These are phyloP conservation scores for Pseudozyma tsukubaensis DNA, from an alignment of 1,284 basidiomycete genomes.

Conservation along the genomic window DNA sequence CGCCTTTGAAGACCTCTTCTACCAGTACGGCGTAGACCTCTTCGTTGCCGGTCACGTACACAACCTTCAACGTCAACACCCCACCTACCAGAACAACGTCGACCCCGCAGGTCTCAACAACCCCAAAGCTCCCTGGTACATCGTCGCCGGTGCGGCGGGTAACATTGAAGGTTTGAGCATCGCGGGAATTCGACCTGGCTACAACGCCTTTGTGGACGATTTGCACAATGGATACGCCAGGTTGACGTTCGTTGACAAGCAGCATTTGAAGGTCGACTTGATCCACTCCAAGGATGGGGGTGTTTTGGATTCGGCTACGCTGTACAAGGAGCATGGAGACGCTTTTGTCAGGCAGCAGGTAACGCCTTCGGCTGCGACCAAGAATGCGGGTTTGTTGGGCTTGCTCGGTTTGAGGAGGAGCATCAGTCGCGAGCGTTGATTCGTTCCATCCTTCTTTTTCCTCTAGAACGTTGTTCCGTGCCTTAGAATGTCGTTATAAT, in stretches of 20 bases:
- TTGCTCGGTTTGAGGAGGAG: neutral
- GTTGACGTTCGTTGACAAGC: conserved; percentile 65
- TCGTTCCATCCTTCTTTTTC: too few species aligned
- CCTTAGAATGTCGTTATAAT: too few species aligned
- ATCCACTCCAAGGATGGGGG: conserved; percentile 42
- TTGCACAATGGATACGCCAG: conserved; percentile 44
- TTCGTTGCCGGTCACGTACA: conserved; percentile 69
- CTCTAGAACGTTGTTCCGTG: too few species aligned
- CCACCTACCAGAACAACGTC: conserved; percentile 61
- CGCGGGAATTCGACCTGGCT: conserved; percentile 13
- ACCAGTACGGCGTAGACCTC: conserved; percentile 68
- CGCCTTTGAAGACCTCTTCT: conserved; percentile 68
- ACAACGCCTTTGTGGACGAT: conserved; percentile 39
- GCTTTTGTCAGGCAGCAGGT: conserved; percentile 29
- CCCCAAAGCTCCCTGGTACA: conserved; percentile 64
- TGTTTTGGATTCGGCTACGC: conserved; percentile 40
- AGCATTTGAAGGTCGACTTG: conserved; percentile 41
- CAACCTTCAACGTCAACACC: conserved; percentile 68
- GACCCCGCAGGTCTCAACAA: conserved; percentile 55
- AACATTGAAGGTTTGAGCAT: conserved; percentile 65
- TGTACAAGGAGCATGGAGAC: conserved; percentile 37
- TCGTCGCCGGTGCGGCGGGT: conserved; percentile 68
- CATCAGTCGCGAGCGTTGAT: neutral
- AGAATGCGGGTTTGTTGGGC: neutral
- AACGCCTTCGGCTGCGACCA: neutral